Conservation (phyloP, 192 early-diverging fungal genomes). For the Coemansia sp. region DNA sequence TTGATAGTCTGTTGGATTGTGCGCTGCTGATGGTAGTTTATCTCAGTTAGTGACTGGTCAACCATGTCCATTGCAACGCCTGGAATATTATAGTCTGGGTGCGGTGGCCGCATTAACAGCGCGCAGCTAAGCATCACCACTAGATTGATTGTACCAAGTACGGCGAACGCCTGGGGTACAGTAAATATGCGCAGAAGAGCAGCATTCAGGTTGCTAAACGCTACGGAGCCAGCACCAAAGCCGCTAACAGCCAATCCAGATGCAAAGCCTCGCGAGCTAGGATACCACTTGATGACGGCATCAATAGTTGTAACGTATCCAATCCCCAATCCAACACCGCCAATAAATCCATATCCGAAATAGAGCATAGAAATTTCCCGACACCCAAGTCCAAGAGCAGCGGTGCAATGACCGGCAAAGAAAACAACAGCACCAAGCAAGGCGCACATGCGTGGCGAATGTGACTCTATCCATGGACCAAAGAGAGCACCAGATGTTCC, state of each 20-base stretch:
- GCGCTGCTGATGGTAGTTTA: constrained; percentile 26
- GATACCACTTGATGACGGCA: constrained; percentile 79
- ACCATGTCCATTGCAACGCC: constrained; percentile 57
- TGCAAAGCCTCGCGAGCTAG: constrained; percentile 69
- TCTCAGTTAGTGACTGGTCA: constrained; percentile 41
- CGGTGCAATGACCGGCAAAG: constrained; percentile 66
- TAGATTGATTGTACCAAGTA: constrained; percentile 63
- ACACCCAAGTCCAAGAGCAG: constrained; percentile 60
- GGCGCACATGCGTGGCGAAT: constrained; percentile 67
- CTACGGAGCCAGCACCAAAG: constrained; percentile 73
- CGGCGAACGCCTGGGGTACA: constrained; percentile 64
- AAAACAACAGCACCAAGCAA: constrained; percentile 64
- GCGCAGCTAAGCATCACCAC: constrained; percentile 63
- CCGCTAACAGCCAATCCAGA: constrained; percentile 76
- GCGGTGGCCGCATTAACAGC: constrained; percentile 61
- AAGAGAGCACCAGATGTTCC: constrained; percentile 68
- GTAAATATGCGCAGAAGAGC: constrained; percentile 56
- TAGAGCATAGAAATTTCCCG: constrained; percentile 63
- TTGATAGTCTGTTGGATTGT: constrained; percentile 46
- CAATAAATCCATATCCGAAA: constrained; percentile 71
- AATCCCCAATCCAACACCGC: constrained; percentile 68
- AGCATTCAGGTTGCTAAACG: constrained; percentile 63
- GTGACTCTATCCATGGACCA: constrained; percentile 79
- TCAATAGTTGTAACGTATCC: constrained; percentile 75
- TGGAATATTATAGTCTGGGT: constrained; percentile 57